Percentiles rank a stretch among this genome's conserved stretches.
phyloP scores from a whole-genome alignment of 345 rosid species.

The Ailanthus altissimus region DNA sequence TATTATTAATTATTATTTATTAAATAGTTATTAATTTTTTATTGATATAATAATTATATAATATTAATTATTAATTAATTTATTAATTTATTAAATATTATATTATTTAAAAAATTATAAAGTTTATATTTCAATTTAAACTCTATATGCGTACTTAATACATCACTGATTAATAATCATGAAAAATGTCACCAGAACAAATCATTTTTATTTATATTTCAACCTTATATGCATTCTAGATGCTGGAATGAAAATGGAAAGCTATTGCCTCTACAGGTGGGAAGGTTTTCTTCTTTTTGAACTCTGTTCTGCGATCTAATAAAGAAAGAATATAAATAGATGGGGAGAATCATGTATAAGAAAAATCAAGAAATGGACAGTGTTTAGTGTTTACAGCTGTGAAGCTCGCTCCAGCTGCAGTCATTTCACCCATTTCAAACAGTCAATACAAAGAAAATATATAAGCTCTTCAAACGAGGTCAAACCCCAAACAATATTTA shows the following conservation, averaged over 20 bases:
- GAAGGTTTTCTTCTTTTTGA: neutral
- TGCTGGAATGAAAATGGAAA: neutral
- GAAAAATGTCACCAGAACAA: neutral
- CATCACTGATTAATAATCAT: neutral
- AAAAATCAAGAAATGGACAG: conserved; percentile 3
- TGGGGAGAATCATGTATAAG: neutral
- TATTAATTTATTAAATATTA: too few species aligned
- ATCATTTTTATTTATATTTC: neutral
- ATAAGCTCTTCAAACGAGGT: conserved; percentile 37
- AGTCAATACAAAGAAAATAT: neutral
- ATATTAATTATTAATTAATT: too few species aligned
- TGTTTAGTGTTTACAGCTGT: conserved; percentile 13
- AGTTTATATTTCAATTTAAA: too few species aligned
- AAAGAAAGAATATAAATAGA: neutral
- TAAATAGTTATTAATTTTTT: too few species aligned
- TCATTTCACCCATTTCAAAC: conserved; percentile 11
- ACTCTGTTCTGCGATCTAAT: neutral
- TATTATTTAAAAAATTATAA: too few species aligned
- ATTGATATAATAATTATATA: too few species aligned
- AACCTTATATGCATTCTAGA: conserved; percentile 2
- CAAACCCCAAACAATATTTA: conserved; percentile 27
- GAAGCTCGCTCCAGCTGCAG: neutral
- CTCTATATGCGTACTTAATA: too few species aligned
- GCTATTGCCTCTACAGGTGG: neutral
- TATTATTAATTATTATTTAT: too few species aligned